Evolutionary conservation across 495 filamentous ascomycete species (phyloP).

Genomic region (Penicillium ochrochloron): DNA sequence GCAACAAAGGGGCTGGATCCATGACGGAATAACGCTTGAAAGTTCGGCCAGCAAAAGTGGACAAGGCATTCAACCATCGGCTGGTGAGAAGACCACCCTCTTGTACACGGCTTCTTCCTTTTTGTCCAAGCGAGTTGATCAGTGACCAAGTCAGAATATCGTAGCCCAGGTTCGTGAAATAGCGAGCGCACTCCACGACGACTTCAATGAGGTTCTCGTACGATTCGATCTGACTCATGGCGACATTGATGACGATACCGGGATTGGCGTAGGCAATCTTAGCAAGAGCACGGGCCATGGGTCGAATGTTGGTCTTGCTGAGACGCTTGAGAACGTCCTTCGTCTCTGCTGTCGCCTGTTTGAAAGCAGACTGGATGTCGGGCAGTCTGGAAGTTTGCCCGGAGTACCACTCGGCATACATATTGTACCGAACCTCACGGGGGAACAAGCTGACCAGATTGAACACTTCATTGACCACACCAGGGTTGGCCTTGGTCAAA

Average conservation of each 20-base stretch:
- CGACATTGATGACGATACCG: constrained; percentile 87
- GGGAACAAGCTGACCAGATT: constrained; percentile 78
- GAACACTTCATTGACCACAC: constrained; percentile 83
- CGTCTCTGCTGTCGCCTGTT: constrained; percentile 74
- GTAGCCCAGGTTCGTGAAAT: constrained; percentile 90
- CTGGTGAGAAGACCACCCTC: constrained; percentile 85
- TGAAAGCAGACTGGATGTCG: constrained; percentile 79
- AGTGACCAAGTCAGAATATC: constrained; percentile 90
- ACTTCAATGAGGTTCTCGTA: constrained; percentile 93
- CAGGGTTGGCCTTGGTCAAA: constrained; percentile 78
- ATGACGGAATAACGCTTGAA: constrained; percentile 81
- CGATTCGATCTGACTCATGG: constrained; percentile 82
- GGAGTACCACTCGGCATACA: constrained; percentile 92
- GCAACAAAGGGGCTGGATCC: constrained; percentile 82
- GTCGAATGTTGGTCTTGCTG: constrained; percentile 79
- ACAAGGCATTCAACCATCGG: constrained; percentile 83
- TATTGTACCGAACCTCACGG: constrained; percentile 74
- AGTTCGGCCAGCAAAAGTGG: constrained; percentile 83
- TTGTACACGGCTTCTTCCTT: constrained; percentile 77
- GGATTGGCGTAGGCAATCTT: constrained; percentile 87
- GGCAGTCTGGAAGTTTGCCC: constrained; percentile 75
- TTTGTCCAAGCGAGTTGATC: constrained; percentile 76
- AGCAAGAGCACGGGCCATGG: constrained; percentile 82
- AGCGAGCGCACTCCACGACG: constrained; percentile 89
- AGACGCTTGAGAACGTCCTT: constrained; percentile 82